Evolutionary conservation across 1,284 basidiomycete species (phyloP).

Genomic region (Apiotrichum veenhuisii): DNA sequence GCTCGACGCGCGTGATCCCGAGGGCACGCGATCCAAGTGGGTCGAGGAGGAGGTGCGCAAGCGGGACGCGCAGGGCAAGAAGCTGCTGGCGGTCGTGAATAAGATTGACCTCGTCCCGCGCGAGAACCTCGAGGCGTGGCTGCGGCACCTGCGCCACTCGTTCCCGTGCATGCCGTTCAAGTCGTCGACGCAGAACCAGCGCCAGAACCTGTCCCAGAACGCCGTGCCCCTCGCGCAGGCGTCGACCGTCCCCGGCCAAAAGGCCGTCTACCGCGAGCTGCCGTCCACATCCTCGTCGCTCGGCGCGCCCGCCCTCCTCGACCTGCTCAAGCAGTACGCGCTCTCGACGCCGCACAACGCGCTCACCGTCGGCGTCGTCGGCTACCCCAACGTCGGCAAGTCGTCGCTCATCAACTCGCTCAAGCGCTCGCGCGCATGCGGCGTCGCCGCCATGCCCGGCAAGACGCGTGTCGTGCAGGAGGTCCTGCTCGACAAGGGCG

Average conservation of each 20-base stretch:
- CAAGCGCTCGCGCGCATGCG: constrained; percentile 79
- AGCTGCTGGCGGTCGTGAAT: constrained; percentile 82
- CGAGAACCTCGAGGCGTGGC: constrained; percentile 84
- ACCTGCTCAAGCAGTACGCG: constrained; percentile 87
- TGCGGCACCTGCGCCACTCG: constrained; percentile 81
- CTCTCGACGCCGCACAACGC: constrained; percentile 62
- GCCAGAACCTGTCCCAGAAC: constrained; percentile 63
- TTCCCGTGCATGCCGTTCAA: constrained; percentile 94
- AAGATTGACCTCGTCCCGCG: constrained; percentile 91
- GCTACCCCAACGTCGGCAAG: constrained; percentile 97
- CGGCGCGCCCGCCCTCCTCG: constrained; percentile 62
- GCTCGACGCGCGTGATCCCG: constrained; percentile 85
- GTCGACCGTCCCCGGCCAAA: constrained; percentile 47
- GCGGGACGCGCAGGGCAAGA: constrained; percentile 79
- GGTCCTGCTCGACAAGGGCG: constrained; percentile 84
- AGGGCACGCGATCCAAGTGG: constrained; percentile 77
- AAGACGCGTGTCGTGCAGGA: constrained; percentile 94
- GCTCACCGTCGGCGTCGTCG: constrained; percentile 88
- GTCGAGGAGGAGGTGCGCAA: constrained; percentile 87
- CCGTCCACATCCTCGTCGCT: constrained; percentile 65
- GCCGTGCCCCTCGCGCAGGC: constrained; percentile 42
- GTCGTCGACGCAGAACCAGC: constrained; percentile 74
- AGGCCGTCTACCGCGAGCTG: constrained; percentile 32
- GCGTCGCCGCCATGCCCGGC: constrained; percentile 91
- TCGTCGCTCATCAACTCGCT: constrained; percentile 92